A percentile compares a stretch with the other conserved stretches of the same genome.
These are phyloP conservation scores for Xylaria longipes DNA, from an alignment of 495 filamentous ascomycete genomes.

Conservation along the genomic window DNA sequence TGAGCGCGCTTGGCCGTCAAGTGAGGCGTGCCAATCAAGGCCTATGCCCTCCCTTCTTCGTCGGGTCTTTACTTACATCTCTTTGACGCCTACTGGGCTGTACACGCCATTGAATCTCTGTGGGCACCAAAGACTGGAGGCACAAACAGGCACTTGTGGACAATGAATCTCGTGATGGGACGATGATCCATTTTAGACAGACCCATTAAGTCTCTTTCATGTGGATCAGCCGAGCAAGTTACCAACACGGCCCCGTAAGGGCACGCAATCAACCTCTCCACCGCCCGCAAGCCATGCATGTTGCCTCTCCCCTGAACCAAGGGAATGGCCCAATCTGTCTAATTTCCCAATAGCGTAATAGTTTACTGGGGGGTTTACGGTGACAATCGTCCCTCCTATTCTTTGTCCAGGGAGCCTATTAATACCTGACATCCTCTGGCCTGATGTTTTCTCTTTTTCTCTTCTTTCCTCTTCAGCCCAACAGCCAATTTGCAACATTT, in stretches of 20 bases:
- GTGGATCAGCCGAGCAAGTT: conserved; percentile 20
- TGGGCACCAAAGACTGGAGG: not conserved
- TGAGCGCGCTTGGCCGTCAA: conserved; percentile 18
- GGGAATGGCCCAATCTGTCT: conserved; percentile 32
- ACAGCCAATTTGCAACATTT: conserved; percentile 57
- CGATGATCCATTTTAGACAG: conserved; percentile 4
- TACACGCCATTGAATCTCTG: not conserved
- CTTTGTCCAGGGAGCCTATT: conserved; percentile 46
- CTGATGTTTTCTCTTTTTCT: conserved; percentile 36
- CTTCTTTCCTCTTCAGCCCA: conserved; percentile 55
- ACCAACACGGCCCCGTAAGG: conserved; percentile 11
- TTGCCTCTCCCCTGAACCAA: conserved; percentile 34
- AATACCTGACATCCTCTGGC: conserved; percentile 48
- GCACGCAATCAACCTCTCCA: conserved; percentile 28
- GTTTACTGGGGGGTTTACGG: conserved; percentile 16
- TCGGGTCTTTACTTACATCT: not conserved
- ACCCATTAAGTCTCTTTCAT: conserved; percentile 14
- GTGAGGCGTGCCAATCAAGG: conserved; percentile 18
- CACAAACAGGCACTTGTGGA: not conserved
- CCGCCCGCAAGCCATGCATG: conserved; percentile 30
- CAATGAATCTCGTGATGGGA: conserved; percentile 10
- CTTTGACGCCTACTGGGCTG: not conserved
- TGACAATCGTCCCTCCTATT: conserved; percentile 39
- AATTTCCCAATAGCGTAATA: conserved; percentile 41
- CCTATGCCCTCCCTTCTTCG: not conserved